Percentiles rank a stretch among this genome's conserved stretches.
phyloP scores from a whole-genome alignment of 129 eudicot genomes.

The Deinandra increscens region DNA sequence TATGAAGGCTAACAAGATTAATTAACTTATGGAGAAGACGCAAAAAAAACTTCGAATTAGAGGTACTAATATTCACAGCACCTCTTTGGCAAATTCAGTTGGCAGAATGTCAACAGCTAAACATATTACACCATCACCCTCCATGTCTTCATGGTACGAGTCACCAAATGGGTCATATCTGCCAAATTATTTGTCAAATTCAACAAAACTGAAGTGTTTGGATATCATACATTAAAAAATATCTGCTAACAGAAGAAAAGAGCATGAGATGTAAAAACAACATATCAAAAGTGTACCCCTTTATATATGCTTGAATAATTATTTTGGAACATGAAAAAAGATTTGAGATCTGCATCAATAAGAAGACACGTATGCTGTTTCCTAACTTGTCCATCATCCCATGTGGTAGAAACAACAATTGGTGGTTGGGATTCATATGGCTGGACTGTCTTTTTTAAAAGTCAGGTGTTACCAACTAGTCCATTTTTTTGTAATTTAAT shows the following conservation, averaged over 20 bases:
- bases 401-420: neutral
- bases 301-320: neutral
- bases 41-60: neutral
- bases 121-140: conserved; percentile 66
- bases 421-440: neutral
- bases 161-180: conserved; percentile 60
- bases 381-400: neutral
- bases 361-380: neutral
- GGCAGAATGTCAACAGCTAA: conserved; percentile 74
- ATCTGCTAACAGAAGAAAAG: neutral
- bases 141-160: conserved; percentile 57
- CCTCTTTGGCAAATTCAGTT: conserved; percentile 83
- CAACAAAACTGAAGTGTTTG: conserved; percentile 17
- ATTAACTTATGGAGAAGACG: neutral
- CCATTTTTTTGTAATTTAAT: no score
- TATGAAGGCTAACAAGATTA: conserved; percentile 3
- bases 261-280: conserved; percentile 13
- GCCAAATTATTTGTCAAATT: conserved; percentile 8
- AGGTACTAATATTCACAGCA: neutral
- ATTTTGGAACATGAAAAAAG: neutral
- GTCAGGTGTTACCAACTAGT: no score
- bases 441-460: neutral
- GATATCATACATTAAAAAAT: neutral
- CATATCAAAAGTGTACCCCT: neutral
- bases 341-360: neutral